Conservation (phyloP, 768 basidiomycete species). For the Gyrodon lividus region DNA sequence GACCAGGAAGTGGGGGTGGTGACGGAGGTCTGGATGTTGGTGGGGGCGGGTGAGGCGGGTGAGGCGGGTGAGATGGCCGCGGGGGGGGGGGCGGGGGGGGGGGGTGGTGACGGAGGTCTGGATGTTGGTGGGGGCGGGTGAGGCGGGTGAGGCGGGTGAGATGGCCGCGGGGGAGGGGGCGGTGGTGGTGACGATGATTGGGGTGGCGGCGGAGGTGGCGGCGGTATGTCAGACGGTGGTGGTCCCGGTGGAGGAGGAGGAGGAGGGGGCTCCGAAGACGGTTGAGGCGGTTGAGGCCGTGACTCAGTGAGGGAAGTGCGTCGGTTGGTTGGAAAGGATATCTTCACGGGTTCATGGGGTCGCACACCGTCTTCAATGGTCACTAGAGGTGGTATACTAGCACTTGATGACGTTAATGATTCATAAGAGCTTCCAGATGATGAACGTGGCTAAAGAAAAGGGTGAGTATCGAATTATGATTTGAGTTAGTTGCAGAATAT, state of each 20-base stretch:
- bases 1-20: slow-evolving; percentile 15
- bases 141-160: slow-evolving; percentile 27
- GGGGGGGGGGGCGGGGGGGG: slow-evolving; percentile 24
- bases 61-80: slow-evolving; percentile 28
- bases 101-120: slow-evolving; percentile 31
- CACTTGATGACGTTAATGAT: slow-evolving; percentile 5
- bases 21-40: slow-evolving; percentile 27
- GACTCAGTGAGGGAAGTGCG: slow-evolving; percentile 24
- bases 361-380: slow-evolving; percentile 32
- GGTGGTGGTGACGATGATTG: slow-evolving; percentile 33
- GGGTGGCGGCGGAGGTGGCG: slow-evolving; percentile 27
- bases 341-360: slow-evolving; percentile 33
- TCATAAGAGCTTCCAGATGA: slow-evolving; percentile 17
- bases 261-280: slow-evolving; percentile 39
- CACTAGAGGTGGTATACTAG: slow-evolving; percentile 16
- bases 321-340: slow-evolving; percentile 32
- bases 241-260: slow-evolving; percentile 34
- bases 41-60: slow-evolving; percentile 25
- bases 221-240: slow-evolving; percentile 26
- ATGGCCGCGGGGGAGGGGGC: slow-evolving; percentile 27
- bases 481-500: slow-evolving; percentile 1
- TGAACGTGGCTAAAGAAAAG: slow-evolving; percentile 16
- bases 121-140: slow-evolving; percentile 27
- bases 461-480: neutral
- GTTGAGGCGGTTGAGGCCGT: slow-evolving; percentile 34